These are phyloP conservation scores for Mariannaea sp. DNA, from an alignment of 2,329 filamentous ascomycete species.

Conservation along the genomic window DNA sequence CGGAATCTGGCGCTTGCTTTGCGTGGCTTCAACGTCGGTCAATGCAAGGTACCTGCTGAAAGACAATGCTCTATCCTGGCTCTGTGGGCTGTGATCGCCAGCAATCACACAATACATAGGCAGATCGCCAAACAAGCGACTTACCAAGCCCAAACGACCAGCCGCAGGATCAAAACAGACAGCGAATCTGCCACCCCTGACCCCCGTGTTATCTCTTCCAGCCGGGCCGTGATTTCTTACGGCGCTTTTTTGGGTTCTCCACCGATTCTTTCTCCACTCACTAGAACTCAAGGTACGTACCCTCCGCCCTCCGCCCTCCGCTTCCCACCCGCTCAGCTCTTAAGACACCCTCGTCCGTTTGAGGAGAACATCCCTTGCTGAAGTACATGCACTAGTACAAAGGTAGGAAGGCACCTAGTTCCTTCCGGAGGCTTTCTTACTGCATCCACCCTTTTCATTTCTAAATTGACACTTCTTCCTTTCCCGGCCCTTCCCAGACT, in stretches of 20 bases:
- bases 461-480: slow-evolving; percentile 19
- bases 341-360: background rate
- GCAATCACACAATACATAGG: background rate
- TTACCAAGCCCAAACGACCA: slow-evolving; percentile 13
- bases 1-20: too few species aligned
- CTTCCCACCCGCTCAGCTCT: slow-evolving; percentile 1
- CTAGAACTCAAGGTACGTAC: slow-evolving; percentile 21
- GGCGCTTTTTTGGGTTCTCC: slow-evolving; percentile 10
- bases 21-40: too few species aligned
- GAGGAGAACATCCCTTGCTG: slow-evolving; percentile 7
- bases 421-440: slow-evolving; percentile 5
- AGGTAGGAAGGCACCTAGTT: too few species aligned
- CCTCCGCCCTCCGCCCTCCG: background rate
- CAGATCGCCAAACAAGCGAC: background rate
- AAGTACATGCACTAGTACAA: too few species aligned
- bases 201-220: background rate
- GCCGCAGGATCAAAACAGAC: slow-evolving; percentile 6
- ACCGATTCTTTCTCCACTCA: slow-evolving; percentile 15
- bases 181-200: slow-evolving; percentile 2
- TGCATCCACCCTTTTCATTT: slow-evolving; percentile 8
- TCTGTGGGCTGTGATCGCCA: background rate
- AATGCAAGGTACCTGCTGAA: too few species aligned
- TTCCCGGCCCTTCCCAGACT: slow-evolving; percentile 26
- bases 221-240: slow-evolving; percentile 1
- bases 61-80: background rate